phyloP scores from a whole-genome alignment of 768 basidiomycete species.

The Calocybe cyanea region DNA sequence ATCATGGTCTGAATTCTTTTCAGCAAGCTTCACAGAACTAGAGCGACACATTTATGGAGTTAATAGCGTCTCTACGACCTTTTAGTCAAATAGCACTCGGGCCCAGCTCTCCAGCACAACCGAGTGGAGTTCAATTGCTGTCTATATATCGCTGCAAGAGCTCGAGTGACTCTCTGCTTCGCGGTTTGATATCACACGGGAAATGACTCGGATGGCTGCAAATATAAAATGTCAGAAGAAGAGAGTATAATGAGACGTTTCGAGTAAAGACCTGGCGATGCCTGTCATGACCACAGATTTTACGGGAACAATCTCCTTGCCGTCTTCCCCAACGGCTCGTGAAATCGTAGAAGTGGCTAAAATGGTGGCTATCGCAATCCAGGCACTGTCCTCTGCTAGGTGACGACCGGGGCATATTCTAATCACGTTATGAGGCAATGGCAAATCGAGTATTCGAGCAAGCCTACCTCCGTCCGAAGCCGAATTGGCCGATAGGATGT shows the following conservation, averaged over 20 bases:
- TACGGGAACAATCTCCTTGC: slow-evolving; percentile 2
- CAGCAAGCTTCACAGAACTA: too few relatives aligned
- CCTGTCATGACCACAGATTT: not conserved
- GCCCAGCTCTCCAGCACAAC: not conserved
- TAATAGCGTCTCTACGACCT: too few relatives aligned
- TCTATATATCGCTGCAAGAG: not conserved
- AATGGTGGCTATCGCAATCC: slow-evolving; percentile 14
- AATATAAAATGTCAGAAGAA: slow-evolving; percentile 26
- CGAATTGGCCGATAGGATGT: slow-evolving; percentile 8
- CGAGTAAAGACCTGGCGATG: not conserved
- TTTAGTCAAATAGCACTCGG: too few relatives aligned
- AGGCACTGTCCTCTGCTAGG: slow-evolving; percentile 37
- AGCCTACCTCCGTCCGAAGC: slow-evolving; percentile 15
- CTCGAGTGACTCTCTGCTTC: not conserved
- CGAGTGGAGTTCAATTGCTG: not conserved
- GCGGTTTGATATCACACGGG: slow-evolving; percentile 17
- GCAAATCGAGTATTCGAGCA: not conserved
- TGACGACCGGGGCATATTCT: slow-evolving; percentile 13
- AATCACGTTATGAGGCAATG: not conserved
- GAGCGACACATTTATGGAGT: too few relatives aligned
- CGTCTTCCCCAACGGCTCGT: slow-evolving; percentile 2
- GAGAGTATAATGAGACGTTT: slow-evolving; percentile 8
- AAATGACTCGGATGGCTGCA: slow-evolving; percentile 26
- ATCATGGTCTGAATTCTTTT: too few relatives aligned
- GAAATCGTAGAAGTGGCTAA: slow-evolving; percentile 6